phyloP scores from a whole-genome alignment of 1,139 yeast species.

The Blastobotrys apis region DNA sequence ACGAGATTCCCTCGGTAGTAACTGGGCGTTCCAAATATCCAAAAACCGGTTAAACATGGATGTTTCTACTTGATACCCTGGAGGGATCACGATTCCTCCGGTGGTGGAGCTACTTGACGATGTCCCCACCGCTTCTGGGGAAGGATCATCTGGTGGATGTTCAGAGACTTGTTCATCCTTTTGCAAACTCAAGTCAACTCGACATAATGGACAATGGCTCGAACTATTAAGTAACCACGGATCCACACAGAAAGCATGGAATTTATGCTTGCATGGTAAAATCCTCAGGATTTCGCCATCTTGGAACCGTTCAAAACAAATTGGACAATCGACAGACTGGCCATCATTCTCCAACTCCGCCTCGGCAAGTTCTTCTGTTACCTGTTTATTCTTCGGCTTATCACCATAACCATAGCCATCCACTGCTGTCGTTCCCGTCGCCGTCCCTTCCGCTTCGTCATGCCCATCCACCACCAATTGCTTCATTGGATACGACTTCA shows the following conservation, averaged over 20 bases:
- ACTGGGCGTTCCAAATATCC: slow-evolving; percentile 36
- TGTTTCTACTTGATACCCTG: slow-evolving; percentile 29
- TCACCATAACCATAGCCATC: slow-evolving; percentile 2
- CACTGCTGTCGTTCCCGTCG: neutral
- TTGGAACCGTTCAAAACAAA: slow-evolving; percentile 57
- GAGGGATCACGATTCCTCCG: slow-evolving; percentile 22
- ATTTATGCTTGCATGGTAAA: slow-evolving; percentile 74
- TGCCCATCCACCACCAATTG: too few relatives aligned
- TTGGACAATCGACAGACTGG: slow-evolving; percentile 69
- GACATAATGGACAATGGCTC: slow-evolving; percentile 81
- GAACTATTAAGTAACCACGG: slow-evolving; percentile 75
- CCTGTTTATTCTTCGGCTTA: too few relatives aligned
- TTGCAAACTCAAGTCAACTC: slow-evolving; percentile 47
- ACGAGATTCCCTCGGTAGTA: slow-evolving; percentile 34
- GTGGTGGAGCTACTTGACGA: neutral
- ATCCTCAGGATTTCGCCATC: slow-evolving; percentile 64
- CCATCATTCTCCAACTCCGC: slow-evolving; percentile 38
- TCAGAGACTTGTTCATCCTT: slow-evolving; percentile 27
- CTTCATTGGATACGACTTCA: neutral
- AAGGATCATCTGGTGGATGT: slow-evolving; percentile 22
- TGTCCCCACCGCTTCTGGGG: too few relatives aligned
- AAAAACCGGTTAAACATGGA: slow-evolving; percentile 31
- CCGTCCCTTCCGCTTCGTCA: neutral
- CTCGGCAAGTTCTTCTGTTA: slow-evolving; percentile 4
- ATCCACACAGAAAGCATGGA: slow-evolving; percentile 74